These are phyloP conservation scores for Galerina marginata DNA, from an alignment of 768 basidiomycete species.

Conservation along the genomic window DNA sequence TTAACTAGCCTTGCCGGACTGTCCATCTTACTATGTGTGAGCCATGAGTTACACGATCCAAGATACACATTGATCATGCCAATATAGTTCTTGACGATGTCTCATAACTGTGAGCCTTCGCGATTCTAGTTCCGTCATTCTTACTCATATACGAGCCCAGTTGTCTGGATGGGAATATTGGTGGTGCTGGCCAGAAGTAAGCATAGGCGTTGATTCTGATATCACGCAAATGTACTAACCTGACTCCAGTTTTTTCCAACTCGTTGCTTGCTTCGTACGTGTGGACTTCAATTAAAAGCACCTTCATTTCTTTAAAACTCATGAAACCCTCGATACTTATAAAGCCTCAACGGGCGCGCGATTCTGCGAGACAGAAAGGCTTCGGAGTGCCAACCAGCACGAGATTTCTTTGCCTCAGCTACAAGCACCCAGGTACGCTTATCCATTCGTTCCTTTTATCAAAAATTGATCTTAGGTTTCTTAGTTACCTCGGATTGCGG, in stretches of 20 bases:
- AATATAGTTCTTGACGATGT: background rate
- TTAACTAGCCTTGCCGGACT: background rate
- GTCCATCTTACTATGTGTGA: background rate
- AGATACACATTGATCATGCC: background rate
- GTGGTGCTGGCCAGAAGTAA: background rate
- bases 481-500: too few relatives aligned
- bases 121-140: too few relatives aligned
- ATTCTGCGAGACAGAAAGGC: too few relatives aligned
- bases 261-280: slow-evolving; percentile 9
- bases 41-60: background rate
- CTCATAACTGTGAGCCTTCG: background rate
- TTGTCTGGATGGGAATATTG: background rate
- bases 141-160: background rate
- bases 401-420: too few relatives aligned
- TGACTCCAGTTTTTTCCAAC: slow-evolving; percentile 8
- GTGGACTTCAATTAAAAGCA: background rate
- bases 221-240: background rate
- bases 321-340: too few relatives aligned
- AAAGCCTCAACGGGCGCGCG: too few relatives aligned
- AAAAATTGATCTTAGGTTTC: too few relatives aligned
- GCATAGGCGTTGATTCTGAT: background rate
- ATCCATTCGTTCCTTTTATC: too few relatives aligned
- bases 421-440: too few relatives aligned
- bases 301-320: too few relatives aligned
- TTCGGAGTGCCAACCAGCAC: too few relatives aligned